Evolutionary conservation across 129 eudicot species (phyloP).

Genomic region (Saussurea involucrata): DNA sequence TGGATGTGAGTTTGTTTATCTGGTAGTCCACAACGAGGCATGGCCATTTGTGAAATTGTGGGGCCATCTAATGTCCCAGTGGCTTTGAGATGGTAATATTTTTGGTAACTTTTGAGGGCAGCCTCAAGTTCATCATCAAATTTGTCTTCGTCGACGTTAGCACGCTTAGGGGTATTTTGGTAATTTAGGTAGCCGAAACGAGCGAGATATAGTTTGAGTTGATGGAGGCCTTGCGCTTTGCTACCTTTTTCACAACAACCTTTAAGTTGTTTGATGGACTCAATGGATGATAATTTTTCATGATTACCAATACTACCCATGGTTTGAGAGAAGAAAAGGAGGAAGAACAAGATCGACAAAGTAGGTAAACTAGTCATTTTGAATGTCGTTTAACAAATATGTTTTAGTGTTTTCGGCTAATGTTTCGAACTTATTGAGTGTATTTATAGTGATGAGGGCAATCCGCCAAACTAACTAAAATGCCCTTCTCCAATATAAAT

Average conservation of each 20-base stretch:
- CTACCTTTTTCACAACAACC: not conserved
- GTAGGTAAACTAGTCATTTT: not conserved
- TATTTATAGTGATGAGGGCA: not conserved
- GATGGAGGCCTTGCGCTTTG: conserved; percentile 12
- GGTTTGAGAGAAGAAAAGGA: no score
- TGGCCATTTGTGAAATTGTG: no score
- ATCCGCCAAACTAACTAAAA: not conserved
- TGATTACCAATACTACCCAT: not conserved
- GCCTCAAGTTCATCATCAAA: no score
- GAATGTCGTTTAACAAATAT: not conserved
- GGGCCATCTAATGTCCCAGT: no score
- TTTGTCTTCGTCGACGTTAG: no score
- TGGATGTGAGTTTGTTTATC: no score
- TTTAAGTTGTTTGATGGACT: conserved; percentile 7
- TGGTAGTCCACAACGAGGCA: no score
- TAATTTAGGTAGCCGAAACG: no score
- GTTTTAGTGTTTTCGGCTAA: not conserved
- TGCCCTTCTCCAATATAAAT: not conserved
- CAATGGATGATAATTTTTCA: not conserved
- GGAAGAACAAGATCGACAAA: not conserved
- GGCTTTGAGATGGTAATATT: no score
- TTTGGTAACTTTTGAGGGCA: no score
- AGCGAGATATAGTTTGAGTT: no score
- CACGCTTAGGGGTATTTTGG: no score
- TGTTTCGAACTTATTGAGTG: not conserved